Conservation (phyloP, 2,329 filamentous ascomycete species). For the Dendryphion nanum region DNA sequence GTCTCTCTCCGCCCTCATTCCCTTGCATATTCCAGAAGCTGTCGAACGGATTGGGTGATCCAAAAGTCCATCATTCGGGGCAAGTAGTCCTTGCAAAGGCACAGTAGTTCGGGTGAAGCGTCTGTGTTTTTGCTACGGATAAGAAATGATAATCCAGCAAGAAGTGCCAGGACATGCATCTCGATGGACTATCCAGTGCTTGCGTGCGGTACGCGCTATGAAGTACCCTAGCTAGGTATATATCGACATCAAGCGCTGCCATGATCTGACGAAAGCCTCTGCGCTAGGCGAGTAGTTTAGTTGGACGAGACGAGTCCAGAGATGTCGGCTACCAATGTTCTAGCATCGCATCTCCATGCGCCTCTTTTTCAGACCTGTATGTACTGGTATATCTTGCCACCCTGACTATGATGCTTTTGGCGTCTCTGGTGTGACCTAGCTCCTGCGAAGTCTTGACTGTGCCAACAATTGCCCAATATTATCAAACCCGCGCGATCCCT, state of each 20-base stretch:
- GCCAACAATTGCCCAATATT: too few relatives aligned
- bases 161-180: slow-evolving; percentile 32
- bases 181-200: slow-evolving; percentile 48
- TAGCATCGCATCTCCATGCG: slow-evolving; percentile 16
- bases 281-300: slow-evolving; percentile 32
- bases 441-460: too few relatives aligned
- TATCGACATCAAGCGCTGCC: slow-evolving; percentile 68
- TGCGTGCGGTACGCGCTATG: slow-evolving; percentile 58
- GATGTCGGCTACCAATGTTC: slow-evolving; percentile 30
- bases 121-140: slow-evolving; percentile 68
- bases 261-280: slow-evolving; percentile 29
- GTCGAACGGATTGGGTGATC: neutral
- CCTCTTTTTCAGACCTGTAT: slow-evolving; percentile 16
- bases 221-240: slow-evolving; percentile 55
- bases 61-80: slow-evolving; percentile 22
- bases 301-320: slow-evolving; percentile 30
- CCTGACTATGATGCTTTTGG: too few relatives aligned
- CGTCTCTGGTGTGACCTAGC: too few relatives aligned
- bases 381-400: too few relatives aligned
- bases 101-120: slow-evolving; percentile 43
- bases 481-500: too few relatives aligned
- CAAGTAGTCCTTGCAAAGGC: slow-evolving; percentile 36
- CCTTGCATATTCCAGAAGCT: neutral
- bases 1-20: too few relatives aligned
- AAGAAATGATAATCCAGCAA: slow-evolving; percentile 67